Percentiles rank a stretch among this genome's conserved stretches.
phyloP scores from a whole-genome alignment of 768 basidiomycete genomes.

The Phaffia tasmanica region DNA sequence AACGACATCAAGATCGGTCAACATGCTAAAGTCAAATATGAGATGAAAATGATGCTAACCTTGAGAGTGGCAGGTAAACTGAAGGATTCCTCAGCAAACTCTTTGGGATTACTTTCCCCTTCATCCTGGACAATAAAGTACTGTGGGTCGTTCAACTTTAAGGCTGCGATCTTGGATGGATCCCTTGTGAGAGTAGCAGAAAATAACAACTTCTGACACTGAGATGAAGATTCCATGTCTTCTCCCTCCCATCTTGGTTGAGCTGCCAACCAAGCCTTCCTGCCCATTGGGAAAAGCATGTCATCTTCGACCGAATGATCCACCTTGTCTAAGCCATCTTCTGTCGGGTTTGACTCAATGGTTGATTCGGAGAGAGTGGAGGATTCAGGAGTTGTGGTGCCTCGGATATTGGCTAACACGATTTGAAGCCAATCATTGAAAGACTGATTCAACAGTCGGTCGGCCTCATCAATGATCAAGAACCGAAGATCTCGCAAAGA shows the following conservation, averaged over 20 bases:
- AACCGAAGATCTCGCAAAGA: conserved; percentile 91
- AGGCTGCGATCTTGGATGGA: conserved; percentile 77
- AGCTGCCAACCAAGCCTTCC: conserved; percentile 9
- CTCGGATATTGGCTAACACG: conserved; percentile 63
- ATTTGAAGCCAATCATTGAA: conserved; percentile 91
- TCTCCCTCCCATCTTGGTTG: conserved; percentile 27
- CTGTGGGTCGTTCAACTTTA: conserved; percentile 65
- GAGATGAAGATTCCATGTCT: background rate
- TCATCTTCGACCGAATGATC: conserved; percentile 29
- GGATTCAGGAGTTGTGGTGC: background rate
- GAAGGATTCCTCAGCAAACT: conserved; percentile 51
- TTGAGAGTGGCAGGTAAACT: conserved; percentile 65
- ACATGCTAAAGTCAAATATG: background rate
- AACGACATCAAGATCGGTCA: background rate
- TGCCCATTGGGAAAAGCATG: background rate
- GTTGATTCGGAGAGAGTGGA: no score
- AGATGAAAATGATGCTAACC: conserved; percentile 41
- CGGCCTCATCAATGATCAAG: conserved; percentile 96
- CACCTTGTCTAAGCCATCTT: conserved; percentile 59
- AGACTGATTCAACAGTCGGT: conserved; percentile 84
- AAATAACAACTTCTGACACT: conserved; percentile 89
- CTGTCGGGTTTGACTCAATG: conserved; percentile 21
- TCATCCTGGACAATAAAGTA: conserved; percentile 71
- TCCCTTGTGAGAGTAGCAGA: conserved; percentile 91
- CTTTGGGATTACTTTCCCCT: conserved; percentile 34